Evolutionary conservation across 331 rosid species (phyloP).

Genomic region (Dryas integrifolia): DNA sequence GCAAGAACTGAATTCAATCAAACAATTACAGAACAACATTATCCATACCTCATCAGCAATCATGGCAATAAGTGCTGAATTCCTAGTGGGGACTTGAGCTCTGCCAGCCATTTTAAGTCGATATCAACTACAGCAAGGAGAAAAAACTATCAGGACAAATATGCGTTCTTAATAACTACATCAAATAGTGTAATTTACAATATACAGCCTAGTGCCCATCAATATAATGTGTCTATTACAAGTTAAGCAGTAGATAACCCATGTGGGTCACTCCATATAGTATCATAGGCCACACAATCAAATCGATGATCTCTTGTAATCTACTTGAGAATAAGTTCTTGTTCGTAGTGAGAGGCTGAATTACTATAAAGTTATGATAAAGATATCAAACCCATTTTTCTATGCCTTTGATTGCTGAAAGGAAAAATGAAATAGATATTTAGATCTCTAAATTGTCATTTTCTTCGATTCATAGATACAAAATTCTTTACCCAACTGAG

Average conservation of each 20-base stretch:
- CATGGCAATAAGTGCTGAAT: slow-evolving; percentile 83
- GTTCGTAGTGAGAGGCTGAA: not conserved
- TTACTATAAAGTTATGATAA: too few species aligned
- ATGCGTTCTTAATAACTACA: not conserved
- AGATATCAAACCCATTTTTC: too few species aligned
- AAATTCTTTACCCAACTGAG: too few species aligned
- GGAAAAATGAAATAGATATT: too few species aligned
- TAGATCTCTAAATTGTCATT: too few species aligned
- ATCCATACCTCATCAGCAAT: slow-evolving; percentile 83
- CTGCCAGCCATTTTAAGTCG: slow-evolving; percentile 65
- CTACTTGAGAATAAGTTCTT: too few species aligned
- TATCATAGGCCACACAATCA: too few species aligned
- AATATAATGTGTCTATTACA: not conserved
- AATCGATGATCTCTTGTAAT: too few species aligned
- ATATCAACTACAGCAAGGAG: not conserved
- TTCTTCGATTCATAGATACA: too few species aligned
- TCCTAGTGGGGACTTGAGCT: slow-evolving; percentile 51
- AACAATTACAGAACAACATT: not conserved
- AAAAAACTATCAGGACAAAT: slow-evolving; percentile 6
- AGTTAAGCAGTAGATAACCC: too few species aligned
- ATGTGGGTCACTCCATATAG: too few species aligned
- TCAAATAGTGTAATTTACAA: not conserved
- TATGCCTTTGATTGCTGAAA: too few species aligned
- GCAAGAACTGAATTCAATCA: not conserved
- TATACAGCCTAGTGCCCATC: not conserved